Base-by-base conservation (phyloP, 164 flowering plant genomes). In the Saururus chinensis region DNA sequence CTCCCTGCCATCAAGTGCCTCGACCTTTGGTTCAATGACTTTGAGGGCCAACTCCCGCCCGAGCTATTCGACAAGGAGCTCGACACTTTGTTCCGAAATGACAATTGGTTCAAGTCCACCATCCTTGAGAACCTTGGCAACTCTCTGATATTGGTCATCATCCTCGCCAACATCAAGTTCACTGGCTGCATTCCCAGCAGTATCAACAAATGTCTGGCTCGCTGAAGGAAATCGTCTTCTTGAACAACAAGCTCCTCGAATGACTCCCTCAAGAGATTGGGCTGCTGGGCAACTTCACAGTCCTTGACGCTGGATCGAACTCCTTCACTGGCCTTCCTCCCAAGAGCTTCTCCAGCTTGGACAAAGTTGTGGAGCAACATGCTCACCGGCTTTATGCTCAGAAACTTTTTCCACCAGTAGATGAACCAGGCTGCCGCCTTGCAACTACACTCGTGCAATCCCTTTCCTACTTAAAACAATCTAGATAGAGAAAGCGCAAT, bases 231-330 rank as follows among this genome's bases (percentile, higher is more conserved):
- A 63, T 90, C 17, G 21, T 79, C 10, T 73, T 88, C 61, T 3
- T 59, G 40, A 64, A 74, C 64, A 89, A 86, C 42, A 48, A 68
- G 4, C 67, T 89, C 0, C 59, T 76, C 1, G 95, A 92, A 0
- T 90, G 95, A 63, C 60, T 88, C 66, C 93, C 97, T 0, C 20
- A 61, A 5, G 91, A 84, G 51, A 67, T 90, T 9, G 87, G 89
- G 16, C 20, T 57, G 62, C 77, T 88, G 1, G 61, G 60, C 8
- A 82, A 80, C 24, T 57, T 75, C 14, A 75, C 77, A 0, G 84
- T 87, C 12, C 70, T 90, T 22, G 82, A 86, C 64, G 69, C 64
- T 1, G 58, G 76, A 48, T 24, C 22, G 0, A 90, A 90, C 52
- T 59, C 61, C 0, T 74, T 90, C 56, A 52, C 59, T 0, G 93